Base-by-base conservation (phyloP, 2,329 filamentous ascomycete species). In the Pestalotiopsis sp. region DNA sequence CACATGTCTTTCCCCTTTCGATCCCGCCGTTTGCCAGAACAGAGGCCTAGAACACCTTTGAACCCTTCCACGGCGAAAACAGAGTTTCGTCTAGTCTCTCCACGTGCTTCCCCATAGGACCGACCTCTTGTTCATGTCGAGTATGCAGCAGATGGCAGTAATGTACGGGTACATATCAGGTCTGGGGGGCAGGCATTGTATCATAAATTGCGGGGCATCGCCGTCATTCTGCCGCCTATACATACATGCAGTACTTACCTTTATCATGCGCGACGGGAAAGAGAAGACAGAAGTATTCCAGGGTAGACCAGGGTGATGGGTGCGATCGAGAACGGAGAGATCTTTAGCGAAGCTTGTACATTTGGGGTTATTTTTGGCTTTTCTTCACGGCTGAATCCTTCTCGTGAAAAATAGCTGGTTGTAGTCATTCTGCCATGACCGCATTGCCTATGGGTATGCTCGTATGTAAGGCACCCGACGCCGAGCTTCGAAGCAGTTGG, bases 181-280 rank as follows among this genome's bases (percentile, higher is more conserved):
- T 55, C 62, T 30, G 52, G 62, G 44, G 35, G 44, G 35, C 62
- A 65, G 48, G 62, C 62, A 65, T 65, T 57, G 40, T 64, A 56
- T 35, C 52, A 44, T 56, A 65, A 65, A 65, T 65, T 65, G 62
- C 62, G 62, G 62, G 62, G 62, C 44, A 56, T 24, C 62, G 44
- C 62, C 62, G 62, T 65, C 40, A 65, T 55, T 20, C 60, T 13
- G 39, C 38, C 39, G 38, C 26, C 17, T 30, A n/a, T 58, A 10
- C 30, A 57, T 26, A 26, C 26, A 5, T 26, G 2, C 17, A 57
- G 24, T 26, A 58, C 11, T 26, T 14, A n/a, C 56, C 24, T 58
- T 35, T 35, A 58, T 13, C 56, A 26, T 58, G 56, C 22, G 14
- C 3, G 3, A 26, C 4, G 20, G 20, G 24, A 58, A 13, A 11